These are phyloP conservation scores for Cryptosporidium muris DNA, from an alignment of 169 alveolate species.

Conservation along the genomic window DNA sequence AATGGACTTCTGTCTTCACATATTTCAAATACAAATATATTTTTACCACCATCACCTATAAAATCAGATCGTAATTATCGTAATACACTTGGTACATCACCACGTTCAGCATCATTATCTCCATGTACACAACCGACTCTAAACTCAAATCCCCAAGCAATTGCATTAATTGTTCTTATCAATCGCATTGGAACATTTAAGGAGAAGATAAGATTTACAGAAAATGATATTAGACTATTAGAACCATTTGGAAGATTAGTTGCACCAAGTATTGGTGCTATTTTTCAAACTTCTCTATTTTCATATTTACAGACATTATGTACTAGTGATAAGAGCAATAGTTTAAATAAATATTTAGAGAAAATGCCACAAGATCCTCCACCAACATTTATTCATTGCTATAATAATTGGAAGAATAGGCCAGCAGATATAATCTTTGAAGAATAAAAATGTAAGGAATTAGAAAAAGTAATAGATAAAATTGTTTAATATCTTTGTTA, in stretches of 20 bases:
- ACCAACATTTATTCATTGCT: constrained; percentile 31
- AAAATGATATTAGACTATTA: constrained; percentile 47
- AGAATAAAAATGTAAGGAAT: neutral
- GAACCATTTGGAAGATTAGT: constrained; percentile 69
- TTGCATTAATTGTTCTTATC: constrained; percentile 61
- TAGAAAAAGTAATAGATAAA: too few relatives aligned
- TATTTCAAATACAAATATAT: too few relatives aligned
- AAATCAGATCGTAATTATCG: constrained; percentile 48
- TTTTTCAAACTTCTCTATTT: constrained; percentile 65
- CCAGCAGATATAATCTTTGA: constrained; percentile 65
- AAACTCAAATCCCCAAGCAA: constrained; percentile 26
- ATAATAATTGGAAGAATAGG: constrained; percentile 64
- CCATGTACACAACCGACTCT: constrained; percentile 33
- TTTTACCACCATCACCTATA: constrained; percentile 27
- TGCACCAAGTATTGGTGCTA: constrained; percentile 61
- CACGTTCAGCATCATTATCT: constrained; percentile 61
- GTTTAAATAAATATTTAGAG: constrained; percentile 60
- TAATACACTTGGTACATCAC: neutral
- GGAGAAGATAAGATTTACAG: constrained; percentile 59
- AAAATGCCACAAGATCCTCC: constrained; percentile 68
- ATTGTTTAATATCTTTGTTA: too few relatives aligned
- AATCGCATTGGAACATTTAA: constrained; percentile 48
- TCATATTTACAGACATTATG: constrained; percentile 51
- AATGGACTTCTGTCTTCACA: too few relatives aligned
- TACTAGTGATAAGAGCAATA: constrained; percentile 20